Conservation (phyloP, 768 basidiomycete species). For the Suillus discolor region DNA sequence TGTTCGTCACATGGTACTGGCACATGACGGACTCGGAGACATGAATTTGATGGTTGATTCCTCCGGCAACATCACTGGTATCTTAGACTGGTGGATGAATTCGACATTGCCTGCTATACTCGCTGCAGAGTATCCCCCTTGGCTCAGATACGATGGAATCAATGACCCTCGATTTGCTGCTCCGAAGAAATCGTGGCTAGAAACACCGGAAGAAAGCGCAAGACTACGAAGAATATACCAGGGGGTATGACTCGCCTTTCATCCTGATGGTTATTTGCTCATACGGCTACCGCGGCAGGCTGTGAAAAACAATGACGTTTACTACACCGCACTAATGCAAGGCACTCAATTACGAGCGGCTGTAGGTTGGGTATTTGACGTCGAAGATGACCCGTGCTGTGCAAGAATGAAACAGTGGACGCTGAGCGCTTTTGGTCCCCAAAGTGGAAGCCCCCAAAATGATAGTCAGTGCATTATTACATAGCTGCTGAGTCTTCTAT, state of each 20-base stretch:
- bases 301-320: conserved; percentile 3
- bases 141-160: conserved; percentile 25
- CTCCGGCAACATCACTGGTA: conserved; percentile 17
- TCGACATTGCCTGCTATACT: conserved; percentile 21
- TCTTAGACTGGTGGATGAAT: conserved; percentile 29
- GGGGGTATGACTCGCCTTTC: conserved; percentile 1
- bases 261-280: background rate
- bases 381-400: conserved; percentile 8
- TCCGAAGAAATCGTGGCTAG: conserved; percentile 10
- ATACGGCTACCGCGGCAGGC: background rate
- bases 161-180: conserved; percentile 18
- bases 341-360: conserved; percentile 12
- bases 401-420: conserved; percentile 14
- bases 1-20: conserved; percentile 17
- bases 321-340: conserved; percentile 11
- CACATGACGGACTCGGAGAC: conserved; percentile 19
- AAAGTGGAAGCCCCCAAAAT: conserved; percentile 2
- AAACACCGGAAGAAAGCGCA: conserved; percentile 11
- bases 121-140: conserved; percentile 25
- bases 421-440: conserved; percentile 14
- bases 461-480: conserved; percentile 3
- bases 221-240: conserved; percentile 6
- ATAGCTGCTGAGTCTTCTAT: background rate
- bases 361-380: conserved; percentile 13
- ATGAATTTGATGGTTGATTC: conserved; percentile 19